Conservation (phyloP, 208 protist species). For the Wallacemonas rigidus region DNA sequence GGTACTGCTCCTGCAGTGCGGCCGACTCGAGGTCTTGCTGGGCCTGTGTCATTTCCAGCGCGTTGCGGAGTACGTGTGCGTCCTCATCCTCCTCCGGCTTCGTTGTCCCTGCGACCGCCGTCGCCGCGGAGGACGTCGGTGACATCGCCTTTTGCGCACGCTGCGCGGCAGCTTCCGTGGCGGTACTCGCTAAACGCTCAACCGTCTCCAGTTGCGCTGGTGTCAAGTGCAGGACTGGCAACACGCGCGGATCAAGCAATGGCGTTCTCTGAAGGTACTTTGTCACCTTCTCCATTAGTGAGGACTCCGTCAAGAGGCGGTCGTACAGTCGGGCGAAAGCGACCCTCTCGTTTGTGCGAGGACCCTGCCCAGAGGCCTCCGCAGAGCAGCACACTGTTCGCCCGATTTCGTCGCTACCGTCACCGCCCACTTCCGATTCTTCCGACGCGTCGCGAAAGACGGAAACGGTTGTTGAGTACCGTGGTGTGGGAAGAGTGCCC, state of each 20-base stretch:
- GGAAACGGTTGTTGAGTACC: too few species aligned
- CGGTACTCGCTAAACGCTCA: background rate
- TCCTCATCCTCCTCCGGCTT: constrained; percentile 5
- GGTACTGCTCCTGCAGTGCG: constrained; percentile 36
- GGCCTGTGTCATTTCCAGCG: constrained; percentile 29
- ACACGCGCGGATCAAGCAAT: constrained; percentile 37
- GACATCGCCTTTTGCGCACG: too few species aligned
- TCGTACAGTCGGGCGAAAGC: constrained; percentile 57
- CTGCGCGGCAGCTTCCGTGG: background rate
- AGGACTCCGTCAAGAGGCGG: constrained; percentile 28
- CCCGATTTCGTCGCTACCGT: background rate
- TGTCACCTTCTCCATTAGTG: constrained; percentile 35
- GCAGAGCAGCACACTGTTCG: constrained; percentile 12
- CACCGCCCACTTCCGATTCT: too few species aligned
- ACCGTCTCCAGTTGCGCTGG: constrained; percentile 34
- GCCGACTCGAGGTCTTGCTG: constrained; percentile 38
- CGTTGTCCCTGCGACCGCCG: too few species aligned
- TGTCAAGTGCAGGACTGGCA: constrained; percentile 40
- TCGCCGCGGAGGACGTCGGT: too few species aligned
- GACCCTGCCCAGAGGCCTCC: constrained; percentile 26
- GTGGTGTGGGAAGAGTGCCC: too few species aligned
- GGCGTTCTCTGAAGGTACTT: constrained; percentile 34
- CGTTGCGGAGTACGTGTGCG: constrained; percentile 22
- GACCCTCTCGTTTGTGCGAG: constrained; percentile 30
- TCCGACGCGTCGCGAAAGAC: too few species aligned